Conservation (phyloP, 371 early-diverging fungal genomes). For the Vairimorpha necatrix region DNA sequence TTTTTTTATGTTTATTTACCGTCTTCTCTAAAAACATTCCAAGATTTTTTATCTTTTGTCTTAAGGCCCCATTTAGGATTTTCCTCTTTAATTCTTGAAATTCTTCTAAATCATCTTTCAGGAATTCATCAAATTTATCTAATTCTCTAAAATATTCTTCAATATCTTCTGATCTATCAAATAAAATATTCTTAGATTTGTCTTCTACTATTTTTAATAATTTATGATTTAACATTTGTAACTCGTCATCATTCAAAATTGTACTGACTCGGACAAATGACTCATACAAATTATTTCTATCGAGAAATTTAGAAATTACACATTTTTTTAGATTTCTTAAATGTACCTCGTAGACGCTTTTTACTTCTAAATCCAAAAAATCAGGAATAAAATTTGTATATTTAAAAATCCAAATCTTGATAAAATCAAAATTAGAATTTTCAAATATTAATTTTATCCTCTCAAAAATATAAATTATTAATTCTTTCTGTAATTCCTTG, state of each 20-base stretch:
- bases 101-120: slow-evolving; percentile 14
- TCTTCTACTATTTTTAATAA: background rate
- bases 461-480: slow-evolving; percentile 29
- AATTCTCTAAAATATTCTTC: slow-evolving; percentile 22
- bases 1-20: background rate
- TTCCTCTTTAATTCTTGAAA: slow-evolving; percentile 5
- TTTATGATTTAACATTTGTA: background rate
- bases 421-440: background rate
- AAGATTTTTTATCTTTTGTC: background rate
- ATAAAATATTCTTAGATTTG: background rate
- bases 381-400: background rate
- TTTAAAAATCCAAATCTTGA: slow-evolving; percentile 34
- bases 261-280: background rate
- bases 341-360: slow-evolving; percentile 7
- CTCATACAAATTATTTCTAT: slow-evolving; percentile 10
- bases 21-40: background rate
- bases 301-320: slow-evolving; percentile 1
- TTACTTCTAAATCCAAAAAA: slow-evolving; percentile 10
- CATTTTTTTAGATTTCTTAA: slow-evolving; percentile 17
- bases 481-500: slow-evolving; percentile 33
- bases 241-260: slow-evolving; percentile 17
- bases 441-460: slow-evolving; percentile 17
- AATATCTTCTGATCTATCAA: background rate
- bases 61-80: background rate
- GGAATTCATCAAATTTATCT: slow-evolving; percentile 13